Evolutionary conservation across 1,284 basidiomycete genomes (phyloP).

Genomic region (Cutaneotrichosporon cavernicola): DNA sequence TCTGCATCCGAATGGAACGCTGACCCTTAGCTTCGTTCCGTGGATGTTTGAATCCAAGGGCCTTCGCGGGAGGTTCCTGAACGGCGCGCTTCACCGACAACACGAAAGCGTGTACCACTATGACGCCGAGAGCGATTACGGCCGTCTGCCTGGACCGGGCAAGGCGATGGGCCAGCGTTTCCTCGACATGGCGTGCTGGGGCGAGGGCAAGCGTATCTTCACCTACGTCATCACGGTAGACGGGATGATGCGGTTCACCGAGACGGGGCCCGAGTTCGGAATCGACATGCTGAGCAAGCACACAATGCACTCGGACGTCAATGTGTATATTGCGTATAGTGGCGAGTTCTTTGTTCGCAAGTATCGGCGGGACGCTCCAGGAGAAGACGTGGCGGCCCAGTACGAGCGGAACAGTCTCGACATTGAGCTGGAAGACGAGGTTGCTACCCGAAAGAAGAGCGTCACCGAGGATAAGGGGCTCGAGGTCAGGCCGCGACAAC

Average conservation of each 20-base stretch:
- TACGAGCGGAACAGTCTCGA: constrained; percentile 18
- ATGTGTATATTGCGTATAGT: constrained; percentile 49
- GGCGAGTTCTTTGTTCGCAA: constrained; percentile 44
- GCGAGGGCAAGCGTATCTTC: constrained; percentile 55
- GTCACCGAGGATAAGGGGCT: not conserved
- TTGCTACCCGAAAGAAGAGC: not conserved
- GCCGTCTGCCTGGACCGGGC: constrained; percentile 38
- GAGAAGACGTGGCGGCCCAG: constrained; percentile 19
- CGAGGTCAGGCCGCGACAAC: not conserved
- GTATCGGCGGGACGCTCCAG: constrained; percentile 21
- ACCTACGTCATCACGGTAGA: constrained; percentile 58
- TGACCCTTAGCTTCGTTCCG: constrained; percentile 46
- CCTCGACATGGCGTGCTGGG: constrained; percentile 55
- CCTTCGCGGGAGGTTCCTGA: constrained; percentile 52
- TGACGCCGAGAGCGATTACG: constrained; percentile 53
- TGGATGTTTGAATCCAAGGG: constrained; percentile 55
- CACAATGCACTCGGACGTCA: constrained; percentile 59
- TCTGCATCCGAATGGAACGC: not conserved
- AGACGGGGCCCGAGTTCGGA: constrained; percentile 58
- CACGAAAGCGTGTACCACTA: constrained; percentile 57
- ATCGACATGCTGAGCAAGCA: constrained; percentile 59
- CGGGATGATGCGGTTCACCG: constrained; percentile 57
- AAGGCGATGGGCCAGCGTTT: constrained; percentile 48
- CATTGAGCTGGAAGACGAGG: constrained; percentile 10
- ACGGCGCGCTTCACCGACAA: constrained; percentile 55